These are phyloP conservation scores for Harringtonia aguacate DNA, from an alignment of 2,329 filamentous ascomycete species.

Conservation along the genomic window DNA sequence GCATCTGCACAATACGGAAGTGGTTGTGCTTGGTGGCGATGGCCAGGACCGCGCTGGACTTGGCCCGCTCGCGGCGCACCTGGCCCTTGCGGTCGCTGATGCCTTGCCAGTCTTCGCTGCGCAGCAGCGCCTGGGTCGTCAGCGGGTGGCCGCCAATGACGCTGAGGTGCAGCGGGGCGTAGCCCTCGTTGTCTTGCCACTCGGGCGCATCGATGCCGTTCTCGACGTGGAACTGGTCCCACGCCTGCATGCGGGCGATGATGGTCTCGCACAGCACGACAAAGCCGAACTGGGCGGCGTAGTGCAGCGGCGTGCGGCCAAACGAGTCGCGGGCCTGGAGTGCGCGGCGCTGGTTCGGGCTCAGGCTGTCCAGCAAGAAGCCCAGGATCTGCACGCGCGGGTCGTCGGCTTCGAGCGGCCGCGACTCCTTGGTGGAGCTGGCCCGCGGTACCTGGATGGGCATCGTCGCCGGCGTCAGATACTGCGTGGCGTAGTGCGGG, in stretches of 20 bases:
- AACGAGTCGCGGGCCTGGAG: slow-evolving; percentile 64
- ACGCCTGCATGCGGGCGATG: slow-evolving; percentile 79
- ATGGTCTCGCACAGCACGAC: slow-evolving; percentile 81
- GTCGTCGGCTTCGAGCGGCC: slow-evolving; percentile 57
- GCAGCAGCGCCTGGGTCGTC: slow-evolving; percentile 71
- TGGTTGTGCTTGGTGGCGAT: slow-evolving; percentile 86
- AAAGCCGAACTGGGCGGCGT: slow-evolving; percentile 90
- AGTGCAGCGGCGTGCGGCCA: slow-evolving; percentile 79
- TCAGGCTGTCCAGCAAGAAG: slow-evolving; percentile 57
- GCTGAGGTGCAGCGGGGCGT: slow-evolving; percentile 81
- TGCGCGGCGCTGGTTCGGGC: slow-evolving; percentile 53
- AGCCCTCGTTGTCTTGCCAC: slow-evolving; percentile 91
- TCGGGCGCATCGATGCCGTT: slow-evolving; percentile 75
- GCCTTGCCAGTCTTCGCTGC: slow-evolving; percentile 68
- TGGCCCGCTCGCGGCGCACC: slow-evolving; percentile 59
- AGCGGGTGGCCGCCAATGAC: slow-evolving; percentile 84
- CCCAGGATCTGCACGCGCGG: slow-evolving; percentile 60
- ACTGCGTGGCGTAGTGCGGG: slow-evolving; percentile 51
- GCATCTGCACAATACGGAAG: slow-evolving; percentile 68
- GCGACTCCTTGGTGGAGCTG: slow-evolving; percentile 55
- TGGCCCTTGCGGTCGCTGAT: slow-evolving; percentile 49
- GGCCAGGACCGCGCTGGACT: slow-evolving; percentile 78
- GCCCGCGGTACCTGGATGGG: slow-evolving; percentile 51
- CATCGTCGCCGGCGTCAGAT: slow-evolving; percentile 68
- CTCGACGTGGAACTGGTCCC: slow-evolving; percentile 75